Percentiles rank a stretch among this genome's conserved stretches.
phyloP scores from a whole-genome alignment of 2,329 filamentous ascomycete species.

The Pseudocercospora cruenta region DNA sequence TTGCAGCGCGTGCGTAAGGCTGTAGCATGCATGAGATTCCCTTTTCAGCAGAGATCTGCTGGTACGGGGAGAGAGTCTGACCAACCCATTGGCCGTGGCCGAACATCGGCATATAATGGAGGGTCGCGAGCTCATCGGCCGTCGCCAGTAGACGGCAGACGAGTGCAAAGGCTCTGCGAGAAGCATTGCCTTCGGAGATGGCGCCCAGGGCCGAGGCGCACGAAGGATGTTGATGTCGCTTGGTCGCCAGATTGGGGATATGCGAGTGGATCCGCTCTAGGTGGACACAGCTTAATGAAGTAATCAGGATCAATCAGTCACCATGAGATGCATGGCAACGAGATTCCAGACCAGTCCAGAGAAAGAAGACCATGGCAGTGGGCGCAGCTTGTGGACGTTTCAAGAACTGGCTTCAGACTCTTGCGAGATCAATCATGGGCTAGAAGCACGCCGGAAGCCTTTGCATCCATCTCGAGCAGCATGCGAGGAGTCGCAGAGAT shows the following conservation, averaged over 20 bases:
- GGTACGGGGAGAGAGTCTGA: not conserved
- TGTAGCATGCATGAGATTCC: not conserved
- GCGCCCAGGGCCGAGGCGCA: not conserved
- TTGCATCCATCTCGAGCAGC: no score
- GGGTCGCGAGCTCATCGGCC: not conserved
- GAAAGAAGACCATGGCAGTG: no score
- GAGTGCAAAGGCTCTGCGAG: not conserved
- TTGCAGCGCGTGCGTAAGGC: not conserved
- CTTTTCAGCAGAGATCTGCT: not conserved
- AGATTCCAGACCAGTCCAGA: no score
- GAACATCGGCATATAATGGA: not conserved
- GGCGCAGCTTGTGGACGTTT: no score
- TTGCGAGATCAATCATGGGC: no score
- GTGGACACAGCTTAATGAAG: no score
- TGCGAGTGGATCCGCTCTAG: no score
- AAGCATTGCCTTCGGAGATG: constrained; percentile 1
- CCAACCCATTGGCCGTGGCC: not conserved
- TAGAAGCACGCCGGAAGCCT: no score
- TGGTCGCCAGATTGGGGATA: not conserved
- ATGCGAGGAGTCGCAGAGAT: no score
- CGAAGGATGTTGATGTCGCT: not conserved
- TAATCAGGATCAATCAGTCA: no score
- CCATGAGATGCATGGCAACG: no score
- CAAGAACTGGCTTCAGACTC: no score
- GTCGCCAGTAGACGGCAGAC: not conserved